phyloP scores from a whole-genome alignment of 768 basidiomycete genomes.

The Tricholoma flavovirens region DNA sequence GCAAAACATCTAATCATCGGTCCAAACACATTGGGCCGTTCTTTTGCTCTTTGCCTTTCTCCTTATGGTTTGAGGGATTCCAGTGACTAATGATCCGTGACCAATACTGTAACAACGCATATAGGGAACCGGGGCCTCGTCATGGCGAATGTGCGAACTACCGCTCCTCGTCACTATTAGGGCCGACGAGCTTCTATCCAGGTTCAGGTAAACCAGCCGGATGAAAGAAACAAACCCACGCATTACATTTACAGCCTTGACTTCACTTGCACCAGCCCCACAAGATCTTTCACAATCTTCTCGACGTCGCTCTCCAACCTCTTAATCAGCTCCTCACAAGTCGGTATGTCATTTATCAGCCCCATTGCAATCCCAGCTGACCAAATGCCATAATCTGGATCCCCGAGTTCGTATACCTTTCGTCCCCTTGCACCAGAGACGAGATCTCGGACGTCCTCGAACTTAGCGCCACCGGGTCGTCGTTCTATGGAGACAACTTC shows the following conservation, averaged over 20 bases:
- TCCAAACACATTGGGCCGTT: too few species aligned
- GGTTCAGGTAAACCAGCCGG: too few species aligned
- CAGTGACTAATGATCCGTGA: too few species aligned
- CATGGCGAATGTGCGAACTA: neutral
- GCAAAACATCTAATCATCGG: too few species aligned
- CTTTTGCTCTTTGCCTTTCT: too few species aligned
- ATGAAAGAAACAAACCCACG: too few species aligned
- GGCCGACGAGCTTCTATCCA: too few species aligned
- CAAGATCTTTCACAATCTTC: conserved; percentile 51
- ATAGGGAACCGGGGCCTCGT: neutral
- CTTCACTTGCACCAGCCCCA: conserved; percentile 24
- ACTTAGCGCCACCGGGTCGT: conserved; percentile 80
- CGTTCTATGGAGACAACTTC: conserved; percentile 85
- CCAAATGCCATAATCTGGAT: conserved; percentile 88
- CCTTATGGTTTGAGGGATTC: too few species aligned
- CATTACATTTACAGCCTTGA: conserved; percentile 35
- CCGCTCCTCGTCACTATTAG: neutral
- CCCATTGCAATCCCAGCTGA: conserved; percentile 59
- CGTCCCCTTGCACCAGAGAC: conserved; percentile 68
- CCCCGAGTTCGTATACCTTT: conserved; percentile 76
- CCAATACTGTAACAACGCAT: too few species aligned
- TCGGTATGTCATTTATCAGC: conserved; percentile 79
- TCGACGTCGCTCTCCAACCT: conserved; percentile 74
- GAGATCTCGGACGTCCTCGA: conserved; percentile 75
- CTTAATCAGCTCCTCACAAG: conserved; percentile 64